phyloP scores from a whole-genome alignment of 257 asterid species.

The Voacanga thouarsii region DNA sequence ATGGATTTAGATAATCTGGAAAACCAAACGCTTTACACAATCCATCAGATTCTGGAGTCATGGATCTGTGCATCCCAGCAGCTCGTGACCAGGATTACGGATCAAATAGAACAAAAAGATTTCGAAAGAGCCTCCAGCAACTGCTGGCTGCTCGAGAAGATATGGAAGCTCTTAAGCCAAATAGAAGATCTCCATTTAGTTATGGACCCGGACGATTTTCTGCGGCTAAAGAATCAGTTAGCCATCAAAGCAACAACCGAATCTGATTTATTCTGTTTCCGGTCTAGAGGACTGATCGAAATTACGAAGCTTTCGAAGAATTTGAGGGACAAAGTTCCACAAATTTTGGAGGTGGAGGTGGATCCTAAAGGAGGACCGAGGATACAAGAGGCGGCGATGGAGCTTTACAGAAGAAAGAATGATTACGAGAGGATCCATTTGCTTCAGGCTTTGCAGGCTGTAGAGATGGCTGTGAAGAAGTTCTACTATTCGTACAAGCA shows the following conservation, averaged over 20 bases:
- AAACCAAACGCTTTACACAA: constrained; percentile 55
- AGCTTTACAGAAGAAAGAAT: constrained; percentile 46
- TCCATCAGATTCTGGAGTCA: constrained; percentile 72
- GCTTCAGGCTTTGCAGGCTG: constrained; percentile 86
- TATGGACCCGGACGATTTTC: constrained; percentile 88
- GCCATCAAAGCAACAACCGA: constrained; percentile 54
- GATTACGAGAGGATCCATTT: constrained; percentile 54
- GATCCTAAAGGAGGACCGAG: constrained; percentile 93
- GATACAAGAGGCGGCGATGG: constrained; percentile 87
- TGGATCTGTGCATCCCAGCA: constrained; percentile 59
- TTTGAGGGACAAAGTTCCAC: constrained; percentile 75
- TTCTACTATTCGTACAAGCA: constrained; percentile 77
- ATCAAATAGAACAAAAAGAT: constrained; percentile 37
- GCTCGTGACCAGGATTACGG: constrained; percentile 40
- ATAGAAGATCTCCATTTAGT: constrained; percentile 67
- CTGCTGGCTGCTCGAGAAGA: constrained; percentile 68
- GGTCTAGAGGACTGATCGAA: constrained; percentile 57
- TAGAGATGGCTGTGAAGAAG: constrained; percentile 75
- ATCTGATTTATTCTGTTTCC: constrained; percentile 70
- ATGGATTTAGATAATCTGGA: constrained; percentile 44
- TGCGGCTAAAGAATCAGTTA: constrained; percentile 66
- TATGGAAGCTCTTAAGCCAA: constrained; percentile 51
- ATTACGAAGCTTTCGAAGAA: constrained; percentile 67
- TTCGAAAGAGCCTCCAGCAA: constrained; percentile 45
- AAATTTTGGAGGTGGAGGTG: constrained; percentile 69